phyloP scores from a whole-genome alignment of 176 grass and related monocot species.

The Bothriochloa decipiens region DNA sequence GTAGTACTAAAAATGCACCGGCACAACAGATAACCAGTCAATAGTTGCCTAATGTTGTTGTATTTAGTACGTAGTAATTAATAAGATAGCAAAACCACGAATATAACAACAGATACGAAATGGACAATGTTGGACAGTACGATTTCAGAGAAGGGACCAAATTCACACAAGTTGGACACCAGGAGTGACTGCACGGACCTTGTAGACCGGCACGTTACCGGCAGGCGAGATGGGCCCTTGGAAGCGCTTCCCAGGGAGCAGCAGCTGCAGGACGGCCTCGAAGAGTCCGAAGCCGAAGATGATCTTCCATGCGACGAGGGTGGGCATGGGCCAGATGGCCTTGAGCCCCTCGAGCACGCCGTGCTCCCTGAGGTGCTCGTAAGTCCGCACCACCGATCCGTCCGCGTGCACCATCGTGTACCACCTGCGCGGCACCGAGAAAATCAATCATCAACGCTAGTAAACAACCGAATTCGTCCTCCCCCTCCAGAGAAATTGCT shows the following conservation, averaged over 20 bases:
- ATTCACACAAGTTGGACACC: not conserved
- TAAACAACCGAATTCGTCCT: not conserved
- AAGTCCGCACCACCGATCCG: conserved; percentile 80
- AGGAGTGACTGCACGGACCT: conserved; percentile 55
- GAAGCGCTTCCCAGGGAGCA: conserved; percentile 88
- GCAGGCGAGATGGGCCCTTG: conserved; percentile 73
- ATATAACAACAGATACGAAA: not conserved
- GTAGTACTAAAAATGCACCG: not conserved
- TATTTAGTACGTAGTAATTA: not conserved
- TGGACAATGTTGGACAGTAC: not conserved
- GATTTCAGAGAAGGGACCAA: not conserved
- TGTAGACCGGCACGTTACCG: conserved; percentile 90
- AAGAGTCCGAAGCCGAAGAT: conserved; percentile 91
- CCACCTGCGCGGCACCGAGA: conserved; percentile 61
- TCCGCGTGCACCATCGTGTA: conserved; percentile 96
- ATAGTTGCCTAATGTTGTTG: not conserved
- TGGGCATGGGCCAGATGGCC: conserved; percentile 79
- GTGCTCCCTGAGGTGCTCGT: conserved; percentile 66
- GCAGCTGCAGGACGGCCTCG: conserved; percentile 89
- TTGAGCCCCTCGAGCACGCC: conserved; percentile 73
- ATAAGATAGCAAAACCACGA: not conserved
- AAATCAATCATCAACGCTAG: not conserved
- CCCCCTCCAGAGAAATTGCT: not conserved
- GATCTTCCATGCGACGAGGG: conserved; percentile 77
- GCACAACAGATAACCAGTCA: not conserved